Conservation (phyloP, 1,284 basidiomycete species). For the Sporisorium exsertum region DNA sequence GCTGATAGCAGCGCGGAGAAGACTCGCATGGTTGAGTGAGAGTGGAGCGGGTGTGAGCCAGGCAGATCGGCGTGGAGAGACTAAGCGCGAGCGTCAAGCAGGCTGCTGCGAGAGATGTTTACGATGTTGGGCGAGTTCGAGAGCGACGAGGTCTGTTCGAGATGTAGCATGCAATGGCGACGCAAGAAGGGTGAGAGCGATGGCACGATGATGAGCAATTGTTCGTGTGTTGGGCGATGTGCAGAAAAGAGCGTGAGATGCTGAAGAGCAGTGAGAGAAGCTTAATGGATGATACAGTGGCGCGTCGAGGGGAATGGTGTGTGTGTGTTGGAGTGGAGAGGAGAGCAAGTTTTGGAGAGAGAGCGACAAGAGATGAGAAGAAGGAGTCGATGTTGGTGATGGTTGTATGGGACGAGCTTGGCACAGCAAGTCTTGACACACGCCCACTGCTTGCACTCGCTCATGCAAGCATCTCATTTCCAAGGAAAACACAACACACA, state of each 20-base stretch:
- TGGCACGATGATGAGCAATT: neutral
- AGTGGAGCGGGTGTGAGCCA: neutral
- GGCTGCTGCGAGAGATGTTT: neutral
- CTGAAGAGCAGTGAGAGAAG: conserved; percentile 43
- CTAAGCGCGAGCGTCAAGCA: neutral
- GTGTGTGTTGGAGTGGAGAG: neutral
- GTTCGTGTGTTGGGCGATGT: neutral
- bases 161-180: neutral
- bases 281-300: conserved; percentile 5
- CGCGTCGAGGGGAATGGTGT: neutral
- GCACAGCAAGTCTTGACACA: too few species aligned
- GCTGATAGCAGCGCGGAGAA: conserved; percentile 17
- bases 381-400: neutral
- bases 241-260: conserved; percentile 25
- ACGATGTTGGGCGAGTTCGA: neutral
- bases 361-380: neutral
- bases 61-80: too few species aligned
- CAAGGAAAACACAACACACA: neutral
- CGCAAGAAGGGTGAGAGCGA: neutral
- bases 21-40: conserved; percentile 28
- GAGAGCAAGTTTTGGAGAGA: neutral
- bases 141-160: neutral
- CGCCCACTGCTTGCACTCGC: neutral
- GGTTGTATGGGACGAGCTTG: conserved; percentile 1
- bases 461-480: conserved; percentile 6